Conservation (phyloP, 1,284 basidiomycete genomes). For the Heterobasidion parviporum region DNA sequence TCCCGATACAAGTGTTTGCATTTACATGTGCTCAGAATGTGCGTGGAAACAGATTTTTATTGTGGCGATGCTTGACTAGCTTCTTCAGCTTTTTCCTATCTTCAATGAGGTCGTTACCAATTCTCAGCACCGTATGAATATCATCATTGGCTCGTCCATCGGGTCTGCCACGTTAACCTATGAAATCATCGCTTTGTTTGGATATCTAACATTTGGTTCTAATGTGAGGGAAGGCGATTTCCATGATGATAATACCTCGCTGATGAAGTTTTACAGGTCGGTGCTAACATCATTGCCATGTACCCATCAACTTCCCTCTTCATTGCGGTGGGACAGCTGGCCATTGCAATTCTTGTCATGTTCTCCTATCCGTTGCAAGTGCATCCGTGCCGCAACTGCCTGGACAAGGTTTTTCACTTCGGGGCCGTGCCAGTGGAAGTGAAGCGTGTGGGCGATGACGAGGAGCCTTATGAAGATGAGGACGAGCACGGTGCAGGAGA, state of each 20-base stretch:
- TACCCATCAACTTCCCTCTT: conserved; percentile 91
- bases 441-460: conserved; percentile 21
- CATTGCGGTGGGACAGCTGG: conserved; percentile 88
- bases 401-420: conserved; percentile 81
- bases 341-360: conserved; percentile 85
- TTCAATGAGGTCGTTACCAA: conserved; percentile 89
- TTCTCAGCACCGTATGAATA: conserved; percentile 78
- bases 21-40: conserved; percentile 92
- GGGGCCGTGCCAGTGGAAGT: conserved; percentile 17
- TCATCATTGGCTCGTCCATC: conserved; percentile 82
- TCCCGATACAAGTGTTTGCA: conserved; percentile 94
- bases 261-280: conserved; percentile 43
- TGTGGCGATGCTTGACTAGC: background rate
- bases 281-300: conserved; percentile 90
- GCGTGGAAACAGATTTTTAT: conserved; percentile 17
- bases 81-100: conserved; percentile 72
- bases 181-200: conserved; percentile 79
- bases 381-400: conserved; percentile 86
- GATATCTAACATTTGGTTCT: conserved; percentile 93
- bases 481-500: conserved; percentile 53
- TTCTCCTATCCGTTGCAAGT: conserved; percentile 93
- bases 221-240: conserved; percentile 32
- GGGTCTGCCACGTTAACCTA: conserved; percentile 75
- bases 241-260: background rate
- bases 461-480: conserved; percentile 36